Conservation (phyloP, 2,329 filamentous ascomycete genomes). For the Colletotrichum sp. region DNA sequence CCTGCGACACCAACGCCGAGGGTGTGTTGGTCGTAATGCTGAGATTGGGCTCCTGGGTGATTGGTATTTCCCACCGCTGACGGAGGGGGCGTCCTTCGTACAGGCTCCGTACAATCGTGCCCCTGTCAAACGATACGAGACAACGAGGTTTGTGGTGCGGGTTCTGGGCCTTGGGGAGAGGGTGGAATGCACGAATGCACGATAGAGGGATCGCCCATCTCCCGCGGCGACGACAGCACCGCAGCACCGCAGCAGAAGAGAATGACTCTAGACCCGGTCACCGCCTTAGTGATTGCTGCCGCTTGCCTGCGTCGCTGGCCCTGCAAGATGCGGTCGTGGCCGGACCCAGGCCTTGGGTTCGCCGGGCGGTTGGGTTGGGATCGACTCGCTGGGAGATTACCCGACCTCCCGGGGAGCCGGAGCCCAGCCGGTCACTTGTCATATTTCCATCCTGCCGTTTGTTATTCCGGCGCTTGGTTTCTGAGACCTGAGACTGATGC, state of each 20-base stretch:
- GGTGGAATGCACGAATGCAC: neutral
- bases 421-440: slow-evolving; percentile 1
- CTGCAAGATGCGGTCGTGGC: neutral
- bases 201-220: neutral
- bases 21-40: neutral
- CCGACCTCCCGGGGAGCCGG: neutral
- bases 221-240: neutral
- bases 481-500: neutral
- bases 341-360: slow-evolving; percentile 2
- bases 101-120: neutral
- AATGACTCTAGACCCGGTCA: neutral
- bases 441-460: neutral
- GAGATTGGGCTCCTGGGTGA: neutral
- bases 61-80: slow-evolving; percentile 1
- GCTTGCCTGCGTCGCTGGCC: neutral
- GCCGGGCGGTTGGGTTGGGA: neutral
- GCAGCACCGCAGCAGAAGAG: neutral
- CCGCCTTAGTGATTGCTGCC: neutral
- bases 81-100: neutral
- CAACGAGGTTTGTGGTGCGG: neutral
- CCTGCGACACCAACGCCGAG: neutral
- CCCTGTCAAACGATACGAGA: neutral
- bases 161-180: neutral
- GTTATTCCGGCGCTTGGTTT: neutral
- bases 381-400: slow-evolving; percentile 7